These are phyloP conservation scores for Hypoxylon perforatum DNA, from an alignment of 495 filamentous ascomycete genomes.

Conservation along the genomic window DNA sequence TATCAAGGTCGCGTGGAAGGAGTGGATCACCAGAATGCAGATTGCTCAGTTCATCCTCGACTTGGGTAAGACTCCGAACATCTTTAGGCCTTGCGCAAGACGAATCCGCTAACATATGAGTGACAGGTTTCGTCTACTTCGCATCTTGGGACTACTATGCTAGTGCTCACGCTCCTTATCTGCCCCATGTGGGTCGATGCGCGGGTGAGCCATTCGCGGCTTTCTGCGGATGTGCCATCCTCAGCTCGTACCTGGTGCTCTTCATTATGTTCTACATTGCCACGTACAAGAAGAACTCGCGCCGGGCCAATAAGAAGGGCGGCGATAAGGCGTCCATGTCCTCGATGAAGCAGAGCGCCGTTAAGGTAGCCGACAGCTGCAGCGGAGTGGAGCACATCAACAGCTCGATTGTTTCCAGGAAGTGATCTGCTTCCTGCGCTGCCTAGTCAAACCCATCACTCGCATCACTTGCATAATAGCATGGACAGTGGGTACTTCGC, in stretches of 20 bases:
- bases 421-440: constrained; percentile 23
- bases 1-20: constrained; percentile 85
- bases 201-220: constrained; percentile 97
- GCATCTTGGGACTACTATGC: constrained; percentile 94
- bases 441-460: constrained; percentile 14
- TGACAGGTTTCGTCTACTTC: constrained; percentile 85
- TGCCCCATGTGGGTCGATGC: constrained; percentile 84
- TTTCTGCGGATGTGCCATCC: constrained; percentile 86
- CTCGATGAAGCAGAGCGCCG: constrained; percentile 42
- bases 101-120: constrained; percentile 23
- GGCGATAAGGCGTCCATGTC: constrained; percentile 16
- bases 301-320: constrained; percentile 37
- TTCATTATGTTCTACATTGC: constrained; percentile 98
- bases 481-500: constrained; percentile 25
- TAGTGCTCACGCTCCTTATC: constrained; percentile 84
- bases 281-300: constrained; percentile 82
- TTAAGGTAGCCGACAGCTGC: constrained; percentile 41
- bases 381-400: constrained; percentile 44
- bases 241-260: constrained; percentile 92
- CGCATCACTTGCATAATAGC: constrained; percentile 8
- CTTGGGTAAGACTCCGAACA: constrained; percentile 64
- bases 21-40: constrained; percentile 86
- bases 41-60: constrained; percentile 84
- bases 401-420: constrained; percentile 35
- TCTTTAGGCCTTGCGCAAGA: background rate